Base-by-base conservation (phyloP, 73 alveolate species). In the Paramecium octaurelia region DNA sequence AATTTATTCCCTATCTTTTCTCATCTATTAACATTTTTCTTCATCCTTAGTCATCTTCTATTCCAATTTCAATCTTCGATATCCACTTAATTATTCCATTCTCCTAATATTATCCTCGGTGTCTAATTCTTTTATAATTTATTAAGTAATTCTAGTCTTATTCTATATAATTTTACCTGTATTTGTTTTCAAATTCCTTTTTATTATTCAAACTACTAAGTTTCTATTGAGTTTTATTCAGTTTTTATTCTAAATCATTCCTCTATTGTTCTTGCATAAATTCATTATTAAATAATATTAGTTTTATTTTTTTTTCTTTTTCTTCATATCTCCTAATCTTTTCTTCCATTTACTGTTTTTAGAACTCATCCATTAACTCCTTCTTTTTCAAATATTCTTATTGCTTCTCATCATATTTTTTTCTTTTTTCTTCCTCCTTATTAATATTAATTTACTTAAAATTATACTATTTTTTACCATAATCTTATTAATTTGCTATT, bases 341-440 rank as follows among this genome's bases (percentile, higher is more conserved):
- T 24, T 42, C 43, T 24, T 80, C 91, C 91, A 80, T 80, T 42
- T 80, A 6, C 21, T 21, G 20, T 24, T 48, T 80, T 46, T 34
- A 43, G 18, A 80, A 80, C 14, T 80, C 70, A 48, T 80, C 91
- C 91, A 80, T 80, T 9, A 31, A 43, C 23, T 80, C 91, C 18
- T 80, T 80, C 73, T 80, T 80, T 35, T 42, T 42, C 20, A 40
- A 40, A 23, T 80, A 46, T 80, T 80, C 91, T 20, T 20, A 10
- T 64, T 80, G 31, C 20, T 80, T 80, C 1, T 10, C 34, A 20
- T 80, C 91, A 80, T 18, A 80, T 24, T 48, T 80, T 42, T 48
- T 80, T 80, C 91, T 80, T 35, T 80, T 80, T 5, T 80, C 91
- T 27, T 80, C 91, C 6, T 80, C 91, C 48, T 48, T 44, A 43